These are phyloP conservation scores for Kuraishia molischiana DNA, from an alignment of 805 yeast genomes.

Conservation along the genomic window DNA sequence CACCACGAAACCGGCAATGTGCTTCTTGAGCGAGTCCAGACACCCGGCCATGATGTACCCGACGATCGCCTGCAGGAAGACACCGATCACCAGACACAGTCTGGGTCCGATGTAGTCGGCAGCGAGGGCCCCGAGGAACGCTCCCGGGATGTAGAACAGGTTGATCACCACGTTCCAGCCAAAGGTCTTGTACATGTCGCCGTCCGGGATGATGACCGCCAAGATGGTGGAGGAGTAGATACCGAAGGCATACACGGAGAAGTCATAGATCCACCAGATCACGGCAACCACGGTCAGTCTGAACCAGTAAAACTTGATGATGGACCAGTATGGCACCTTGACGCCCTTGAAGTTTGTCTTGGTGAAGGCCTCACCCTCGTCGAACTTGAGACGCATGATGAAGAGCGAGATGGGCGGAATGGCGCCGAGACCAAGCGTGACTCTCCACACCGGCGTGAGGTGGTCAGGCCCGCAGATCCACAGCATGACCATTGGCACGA, in stretches of 20 bases:
- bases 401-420: slow-evolving; percentile 76
- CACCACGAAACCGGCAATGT: slow-evolving; percentile 73
- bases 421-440: slow-evolving; percentile 84
- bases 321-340: slow-evolving; percentile 55
- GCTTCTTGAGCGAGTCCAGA: slow-evolving; percentile 41
- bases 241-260: slow-evolving; percentile 80
- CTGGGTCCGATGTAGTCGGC: slow-evolving; percentile 91
- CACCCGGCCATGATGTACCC: slow-evolving; percentile 80
- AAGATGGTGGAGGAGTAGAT: slow-evolving; percentile 72
- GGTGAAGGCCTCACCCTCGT: slow-evolving; percentile 63
- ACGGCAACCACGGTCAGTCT: slow-evolving; percentile 60
- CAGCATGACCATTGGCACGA: slow-evolving; percentile 77
- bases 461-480: slow-evolving; percentile 72
- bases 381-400: slow-evolving; percentile 64
- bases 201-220: slow-evolving; percentile 43
- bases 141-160: slow-evolving; percentile 83
- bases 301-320: slow-evolving; percentile 77
- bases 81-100: slow-evolving; percentile 62
- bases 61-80: slow-evolving; percentile 60
- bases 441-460: slow-evolving; percentile 83
- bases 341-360: slow-evolving; percentile 61
- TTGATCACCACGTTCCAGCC: slow-evolving; percentile 92
- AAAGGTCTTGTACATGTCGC: slow-evolving; percentile 60
- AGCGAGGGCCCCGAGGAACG: slow-evolving; percentile 70
- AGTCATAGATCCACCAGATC: slow-evolving; percentile 90